Evolutionary conservation across 164 flowering plant species (phyloP), one percentile per base, ranked within the genome.

Genomic region (Aristolochia contorta): DNA sequence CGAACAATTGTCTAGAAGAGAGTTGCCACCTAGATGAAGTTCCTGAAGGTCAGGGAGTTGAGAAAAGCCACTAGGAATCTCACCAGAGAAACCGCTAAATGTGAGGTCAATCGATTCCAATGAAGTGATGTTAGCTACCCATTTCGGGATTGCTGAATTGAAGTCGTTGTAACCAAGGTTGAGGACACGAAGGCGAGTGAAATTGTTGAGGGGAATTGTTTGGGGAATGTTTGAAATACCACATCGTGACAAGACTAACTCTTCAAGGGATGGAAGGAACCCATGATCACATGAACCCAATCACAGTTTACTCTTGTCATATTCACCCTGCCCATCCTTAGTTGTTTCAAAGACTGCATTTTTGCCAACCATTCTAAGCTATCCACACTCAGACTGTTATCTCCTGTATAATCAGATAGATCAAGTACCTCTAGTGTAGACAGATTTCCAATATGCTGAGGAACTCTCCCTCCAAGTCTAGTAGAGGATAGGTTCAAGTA

Each of bases 361-460:
- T 27, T 27, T 27, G 30, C 30, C 5, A 27, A 27, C 30, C 30
- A 27, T 27, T 27, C 30, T 27, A 27, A 27, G 30, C 5, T 27
- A 27, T 5, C 30, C 30, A 27, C 30, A 2, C 5, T 27, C 59
- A 47, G 54, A 45, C 53, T 54, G 25, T 14, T n/a, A n/a, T n/a
- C n/a, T n/a, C n/a, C n/a, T n/a, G n/a, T n/a, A n/a, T n/a, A n/a
- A n/a, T n/a, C 15, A 56, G 47, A 20, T 16, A 32, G n/a, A 52
- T 60, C 22, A 50, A 12, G 19, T 27, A 25, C 20, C 20, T 22
- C 47, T 6, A 68, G 48, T 0, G 43, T 56, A 20, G 71, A 68
- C 21, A 68, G 59, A 54, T 68, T 62, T 43, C 71, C 66, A n/a
- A 68, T 43, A 9, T 57, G 47, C 7, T 22, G 58, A 23, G 71